These are phyloP conservation scores for Xanthoconium purpureum DNA, from an alignment of 768 basidiomycete genomes.

Conservation along the genomic window DNA sequence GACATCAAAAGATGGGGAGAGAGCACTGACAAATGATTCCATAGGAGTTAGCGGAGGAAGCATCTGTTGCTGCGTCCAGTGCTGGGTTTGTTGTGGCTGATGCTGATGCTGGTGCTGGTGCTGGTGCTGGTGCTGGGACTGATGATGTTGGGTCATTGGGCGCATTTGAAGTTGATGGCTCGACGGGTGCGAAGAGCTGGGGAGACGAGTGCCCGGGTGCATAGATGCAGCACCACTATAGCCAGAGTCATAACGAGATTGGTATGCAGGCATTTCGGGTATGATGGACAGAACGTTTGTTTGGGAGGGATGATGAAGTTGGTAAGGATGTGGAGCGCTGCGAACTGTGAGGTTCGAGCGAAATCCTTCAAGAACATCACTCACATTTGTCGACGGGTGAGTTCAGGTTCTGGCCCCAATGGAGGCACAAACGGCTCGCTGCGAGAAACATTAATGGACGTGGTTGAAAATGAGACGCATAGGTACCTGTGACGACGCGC, in stretches of 20 bases:
- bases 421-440: constrained; percentile 48
- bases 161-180: constrained; percentile 44
- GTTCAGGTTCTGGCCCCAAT: constrained; percentile 43
- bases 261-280: constrained; percentile 55
- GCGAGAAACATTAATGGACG: constrained; percentile 9
- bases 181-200: constrained; percentile 29
- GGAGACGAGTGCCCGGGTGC: constrained; percentile 40
- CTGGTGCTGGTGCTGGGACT: constrained; percentile 26
- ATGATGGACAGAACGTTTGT: constrained; percentile 53
- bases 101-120: constrained; percentile 11
- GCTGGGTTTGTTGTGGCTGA: constrained; percentile 33
- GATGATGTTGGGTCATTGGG: constrained; percentile 45
- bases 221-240: constrained; percentile 38
- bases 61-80: constrained; percentile 52
- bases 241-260: constrained; percentile 51
- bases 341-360: constrained; percentile 15
- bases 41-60: constrained; percentile 49
- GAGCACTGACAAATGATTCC: constrained; percentile 60
- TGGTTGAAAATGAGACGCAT: background rate
- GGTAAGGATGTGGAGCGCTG: constrained; percentile 46
- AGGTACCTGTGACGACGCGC: constrained; percentile 42
- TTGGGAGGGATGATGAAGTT: constrained; percentile 38
- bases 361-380: constrained; percentile 19
- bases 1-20: background rate
- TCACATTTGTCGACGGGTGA: constrained; percentile 46